Percentiles rank a stretch among this genome's conserved stretches.
Evolutionary conservation across 2,329 filamentous ascomycete species (phyloP).

Genomic region (Coniochaeta prunicola): DNA sequence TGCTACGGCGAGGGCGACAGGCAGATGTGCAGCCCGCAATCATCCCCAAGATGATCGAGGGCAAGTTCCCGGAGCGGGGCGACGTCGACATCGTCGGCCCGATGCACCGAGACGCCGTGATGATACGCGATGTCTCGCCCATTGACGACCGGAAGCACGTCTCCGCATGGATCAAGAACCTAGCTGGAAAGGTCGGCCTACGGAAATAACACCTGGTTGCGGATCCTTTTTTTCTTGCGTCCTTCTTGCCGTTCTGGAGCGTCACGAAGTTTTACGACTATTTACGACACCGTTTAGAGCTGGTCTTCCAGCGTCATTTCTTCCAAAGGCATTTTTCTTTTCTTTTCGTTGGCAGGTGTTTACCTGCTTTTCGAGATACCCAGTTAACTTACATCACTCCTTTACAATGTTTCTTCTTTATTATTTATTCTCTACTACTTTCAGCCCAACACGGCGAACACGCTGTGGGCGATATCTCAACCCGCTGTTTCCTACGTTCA

Average conservation of each 20-base stretch:
- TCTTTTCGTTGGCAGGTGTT: background rate
- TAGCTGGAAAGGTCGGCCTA: conserved; percentile 36
- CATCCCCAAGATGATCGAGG: conserved; percentile 62
- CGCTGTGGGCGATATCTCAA: background rate
- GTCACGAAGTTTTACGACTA: background rate
- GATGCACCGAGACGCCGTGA: conserved; percentile 61
- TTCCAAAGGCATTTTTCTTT: background rate
- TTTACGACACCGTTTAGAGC: background rate
- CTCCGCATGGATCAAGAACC: conserved; percentile 38
- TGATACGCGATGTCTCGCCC: conserved; percentile 27
- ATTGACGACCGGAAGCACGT: conserved; percentile 32
- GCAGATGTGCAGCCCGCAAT: conserved; percentile 53
- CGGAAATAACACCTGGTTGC: conserved; percentile 15
- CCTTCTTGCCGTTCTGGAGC: background rate
- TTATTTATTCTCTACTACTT: background rate
- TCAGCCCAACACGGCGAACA: background rate
- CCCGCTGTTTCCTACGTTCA: background rate
- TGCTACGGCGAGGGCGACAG: conserved; percentile 23
- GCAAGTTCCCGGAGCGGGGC: conserved; percentile 82
- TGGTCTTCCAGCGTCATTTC: background rate
- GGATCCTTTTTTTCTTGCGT: background rate
- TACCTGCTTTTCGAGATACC: background rate
- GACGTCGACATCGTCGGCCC: conserved; percentile 92
- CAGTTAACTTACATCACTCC: background rate
- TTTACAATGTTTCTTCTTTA: background rate